phyloP scores from a whole-genome alignment of 139 green algal genomes.

The Picochlorum sp. region DNA sequence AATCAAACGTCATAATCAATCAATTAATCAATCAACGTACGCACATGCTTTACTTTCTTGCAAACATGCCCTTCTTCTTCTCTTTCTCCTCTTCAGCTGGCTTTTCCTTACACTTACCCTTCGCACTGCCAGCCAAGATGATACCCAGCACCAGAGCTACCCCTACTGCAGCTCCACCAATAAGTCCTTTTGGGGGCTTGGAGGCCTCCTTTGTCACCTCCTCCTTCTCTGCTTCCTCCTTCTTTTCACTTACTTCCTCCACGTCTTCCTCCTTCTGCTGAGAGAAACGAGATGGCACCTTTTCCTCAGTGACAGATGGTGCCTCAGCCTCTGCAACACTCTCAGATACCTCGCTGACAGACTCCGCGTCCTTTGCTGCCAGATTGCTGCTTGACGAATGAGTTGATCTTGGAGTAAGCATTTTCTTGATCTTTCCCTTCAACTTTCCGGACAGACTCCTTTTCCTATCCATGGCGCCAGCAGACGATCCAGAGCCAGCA shows the following conservation, averaged over 20 bases:
- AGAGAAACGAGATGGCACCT: not conserved
- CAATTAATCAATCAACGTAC: too few species aligned
- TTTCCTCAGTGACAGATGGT: not conserved
- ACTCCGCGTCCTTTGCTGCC: conserved; percentile 2
- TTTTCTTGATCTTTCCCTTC: conserved; percentile 8
- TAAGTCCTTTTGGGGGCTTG: not conserved
- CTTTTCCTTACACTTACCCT: not conserved
- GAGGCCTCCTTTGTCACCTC: not conserved
- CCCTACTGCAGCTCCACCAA: not conserved
- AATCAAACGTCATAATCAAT: too few species aligned
- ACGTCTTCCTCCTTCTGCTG: not conserved
- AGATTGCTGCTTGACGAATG: not conserved
- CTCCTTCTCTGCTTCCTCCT: not conserved
- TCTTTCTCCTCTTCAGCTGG: not conserved
- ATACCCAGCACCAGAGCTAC: not conserved
- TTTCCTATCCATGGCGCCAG: conserved; percentile 7
- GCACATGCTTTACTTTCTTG: too few species aligned
- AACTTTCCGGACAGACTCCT: conserved; percentile 18
- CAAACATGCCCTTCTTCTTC: not conserved
- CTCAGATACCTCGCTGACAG: not conserved
- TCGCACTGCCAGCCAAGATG: not conserved
- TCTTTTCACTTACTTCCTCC: not conserved
- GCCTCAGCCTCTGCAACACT: not conserved
- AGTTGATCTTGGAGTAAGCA: too few species aligned
- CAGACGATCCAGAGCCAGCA: not conserved